Base-by-base conservation (phyloP, 2,329 filamentous ascomycete species). In the Xylaria sp. region DNA sequence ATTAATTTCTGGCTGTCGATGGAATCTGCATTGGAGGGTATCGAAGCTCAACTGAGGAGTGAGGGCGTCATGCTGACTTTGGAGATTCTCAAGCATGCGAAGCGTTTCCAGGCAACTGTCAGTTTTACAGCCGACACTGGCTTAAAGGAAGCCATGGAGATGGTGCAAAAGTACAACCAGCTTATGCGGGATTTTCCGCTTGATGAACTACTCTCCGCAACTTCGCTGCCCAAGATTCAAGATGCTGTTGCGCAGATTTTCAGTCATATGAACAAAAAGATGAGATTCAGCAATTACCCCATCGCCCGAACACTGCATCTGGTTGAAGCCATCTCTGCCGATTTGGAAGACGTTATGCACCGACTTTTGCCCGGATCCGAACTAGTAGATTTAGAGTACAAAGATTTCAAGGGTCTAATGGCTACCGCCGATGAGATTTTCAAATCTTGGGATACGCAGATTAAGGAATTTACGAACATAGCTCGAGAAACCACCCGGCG, bases 1-100 rank as follows among this genome's bases (percentile, higher is more conserved):
- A 97, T 99, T 81, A 98, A 98, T 81, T 99, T 99, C 78, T 99
- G 96, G 96, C 82, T 99, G 60, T 97, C 94, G 1, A 97, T 99
- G 92, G 97, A 99, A 81, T 92, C 91, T 18, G 93, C 94, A 4
- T 82, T 99, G 72, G 94, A 98, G 79, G 92, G 92, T 34, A 97
- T 99, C 69, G 95, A 98, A 80, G 89, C 87, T 50, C 95, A 98
- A 80, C 87, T 99, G 66, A 87, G 91, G 71, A 94, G 94, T 73
- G 93, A 97, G 65, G 96, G 96, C 34, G 95, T 99, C 23, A 87
- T 90, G 74, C 83, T 99, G 76, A 98, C 97, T 0, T 88, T 99
- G 79, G 95, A 98, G 75, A 95, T 99, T 70, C 86, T 99, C 71
- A 95, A 97, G 81, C 93, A 98, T 80, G 97, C 95, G 59, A 99